These are phyloP conservation scores for Kwoniella mangroviensis DNA, from an alignment of 768 basidiomycete genomes.

Conservation along the genomic window DNA sequence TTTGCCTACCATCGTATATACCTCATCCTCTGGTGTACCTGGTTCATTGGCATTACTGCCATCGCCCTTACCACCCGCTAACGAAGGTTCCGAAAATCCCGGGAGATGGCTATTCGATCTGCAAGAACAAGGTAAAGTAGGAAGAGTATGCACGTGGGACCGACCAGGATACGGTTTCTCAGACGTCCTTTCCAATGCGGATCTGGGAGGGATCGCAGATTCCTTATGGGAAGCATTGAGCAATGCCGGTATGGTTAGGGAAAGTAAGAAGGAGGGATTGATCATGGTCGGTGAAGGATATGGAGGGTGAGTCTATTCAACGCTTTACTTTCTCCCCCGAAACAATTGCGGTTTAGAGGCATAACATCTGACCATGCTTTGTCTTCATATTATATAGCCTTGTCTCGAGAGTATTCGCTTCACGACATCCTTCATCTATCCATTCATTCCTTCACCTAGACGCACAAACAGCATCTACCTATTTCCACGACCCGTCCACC, in stretches of 20 bases:
- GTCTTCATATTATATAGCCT: no score
- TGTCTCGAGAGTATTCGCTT: conserved; percentile 52
- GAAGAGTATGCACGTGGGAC: conserved; percentile 56
- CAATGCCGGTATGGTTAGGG: conserved; percentile 23
- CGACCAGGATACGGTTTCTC: conserved; percentile 58
- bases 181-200: conserved; percentile 46
- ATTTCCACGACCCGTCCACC: conserved; percentile 50
- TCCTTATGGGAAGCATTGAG: conserved; percentile 46
- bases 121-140: conserved; percentile 48
- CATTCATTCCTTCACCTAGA: conserved; percentile 55
- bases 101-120: conserved; percentile 56
- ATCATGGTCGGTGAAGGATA: conserved; percentile 57
- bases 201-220: conserved; percentile 52
- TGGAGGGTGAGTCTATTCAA: conserved; percentile 57
- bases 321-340: no score
- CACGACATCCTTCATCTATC: conserved; percentile 44
- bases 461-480: conserved; percentile 54
- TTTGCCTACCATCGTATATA: conserved; percentile 54
- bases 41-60: conserved; percentile 50
- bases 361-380: no score
- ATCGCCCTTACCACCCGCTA: conserved; percentile 42
- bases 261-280: conserved; percentile 23
- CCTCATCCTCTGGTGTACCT: conserved; percentile 54
- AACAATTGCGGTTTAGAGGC: no score
- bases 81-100: conserved; percentile 40